A percentile compares a stretch with the other conserved stretches of the same genome.
Evolutionary conservation across 345 rosid genomes (phyloP).

Genomic region (Eucalyptus pumila): DNA sequence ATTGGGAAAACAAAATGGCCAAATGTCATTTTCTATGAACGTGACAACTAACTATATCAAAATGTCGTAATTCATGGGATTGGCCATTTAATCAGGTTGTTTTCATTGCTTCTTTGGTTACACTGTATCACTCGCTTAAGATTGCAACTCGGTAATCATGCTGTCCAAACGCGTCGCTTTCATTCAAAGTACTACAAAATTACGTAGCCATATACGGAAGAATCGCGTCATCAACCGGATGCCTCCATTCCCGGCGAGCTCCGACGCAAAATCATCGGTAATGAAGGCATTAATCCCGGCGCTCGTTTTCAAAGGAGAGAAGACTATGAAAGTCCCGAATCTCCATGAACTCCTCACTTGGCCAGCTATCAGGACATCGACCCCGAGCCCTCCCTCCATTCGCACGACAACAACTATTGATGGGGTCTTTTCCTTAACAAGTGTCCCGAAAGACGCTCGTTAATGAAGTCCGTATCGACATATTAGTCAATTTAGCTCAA

Average conservation of each 20-base stretch:
- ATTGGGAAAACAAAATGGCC: not conserved
- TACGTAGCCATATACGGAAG: not conserved
- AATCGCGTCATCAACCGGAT: not conserved
- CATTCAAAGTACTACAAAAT: not conserved
- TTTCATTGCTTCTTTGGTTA: not conserved
- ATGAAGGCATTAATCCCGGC: not conserved
- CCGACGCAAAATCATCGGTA: not conserved
- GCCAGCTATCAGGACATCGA: not conserved
- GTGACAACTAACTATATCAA: not conserved
- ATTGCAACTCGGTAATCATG: not conserved
- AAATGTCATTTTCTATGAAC: not conserved
- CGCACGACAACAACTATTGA: not conserved
- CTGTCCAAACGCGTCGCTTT: not conserved
- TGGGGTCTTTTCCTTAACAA: not conserved
- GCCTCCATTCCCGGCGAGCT: not conserved
- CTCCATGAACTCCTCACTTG: not conserved
- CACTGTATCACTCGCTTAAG: not conserved
- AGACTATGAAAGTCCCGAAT: not conserved
- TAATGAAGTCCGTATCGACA: not conserved
- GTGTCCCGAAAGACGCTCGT: not conserved
- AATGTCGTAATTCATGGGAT: not conserved
- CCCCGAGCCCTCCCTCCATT: not conserved
- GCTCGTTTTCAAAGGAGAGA: not conserved
- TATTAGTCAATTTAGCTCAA: not conserved
- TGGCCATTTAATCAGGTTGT: not conserved